Base-by-base conservation (phyloP, 495 filamentous ascomycete genomes). In the Trichoderma gamsii region DNA sequence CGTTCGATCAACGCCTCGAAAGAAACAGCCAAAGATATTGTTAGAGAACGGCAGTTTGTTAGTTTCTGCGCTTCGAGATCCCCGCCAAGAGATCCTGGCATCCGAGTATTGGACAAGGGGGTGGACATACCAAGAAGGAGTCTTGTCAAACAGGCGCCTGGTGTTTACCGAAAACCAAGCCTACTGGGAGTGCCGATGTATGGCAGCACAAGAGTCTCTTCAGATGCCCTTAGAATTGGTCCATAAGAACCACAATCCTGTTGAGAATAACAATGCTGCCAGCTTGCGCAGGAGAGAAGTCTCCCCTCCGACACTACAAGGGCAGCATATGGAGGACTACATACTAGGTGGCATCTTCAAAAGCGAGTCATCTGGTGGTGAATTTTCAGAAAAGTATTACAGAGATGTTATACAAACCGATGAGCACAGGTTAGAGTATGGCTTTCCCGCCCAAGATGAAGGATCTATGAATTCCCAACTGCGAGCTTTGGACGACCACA, bases 91-190 rank as follows among this genome's bases (percentile, higher is more conserved):
- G 4, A 72, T 78, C 63, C 5, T 25, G 12, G 52, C 68, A 0
- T 76, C 73, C 0, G 66, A 67, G 9, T 81, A 74, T 75, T 41
- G 32, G 2, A 77, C 74, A 0, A 69, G 80, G 21, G 80, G 76
- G 11, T 82, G 79, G 80, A 82, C 79, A 7, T 80, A 72, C 67
- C 80, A 82, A 67, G 80, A 82, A 69, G 75, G 65, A 4, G 35
- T 80, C 3, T 67, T 82, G 15, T 77, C 78, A 3, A 68, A 64
- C 12, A 73, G 78, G 0, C 70, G 76, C 0, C 56, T 82, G 9
- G 74, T 76, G 25, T 76, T 83, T 63, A 76, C 73, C 0, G 71
- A 75, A 6, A 43, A 75, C 3, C 75, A 79, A 65, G 61, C 73
- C 32, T 79, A 76, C 41, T 83, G 73, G 68, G 76, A 79, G 38